Conservation (phyloP, 148 eudicot species). For the Camellia granthamiana region DNA sequence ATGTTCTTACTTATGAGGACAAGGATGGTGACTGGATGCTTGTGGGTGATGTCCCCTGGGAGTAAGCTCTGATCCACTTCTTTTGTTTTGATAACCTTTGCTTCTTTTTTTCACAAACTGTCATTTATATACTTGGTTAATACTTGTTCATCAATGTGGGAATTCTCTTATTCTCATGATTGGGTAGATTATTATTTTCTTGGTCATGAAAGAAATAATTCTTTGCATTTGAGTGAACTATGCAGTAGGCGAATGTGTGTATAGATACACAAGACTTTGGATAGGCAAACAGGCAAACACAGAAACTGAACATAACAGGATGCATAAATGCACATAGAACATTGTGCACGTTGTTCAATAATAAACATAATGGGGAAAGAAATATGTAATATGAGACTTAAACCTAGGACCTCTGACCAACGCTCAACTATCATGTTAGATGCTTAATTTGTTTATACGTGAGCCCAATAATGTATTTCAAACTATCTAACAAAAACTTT, state of each 20-base stretch:
- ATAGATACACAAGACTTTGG: background rate
- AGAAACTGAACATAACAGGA: background rate
- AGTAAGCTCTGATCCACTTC: slow-evolving; percentile 29
- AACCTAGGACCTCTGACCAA: background rate
- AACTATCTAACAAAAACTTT: background rate
- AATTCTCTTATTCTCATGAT: background rate
- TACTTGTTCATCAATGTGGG: background rate
- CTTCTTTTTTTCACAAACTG: background rate
- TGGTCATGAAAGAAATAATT: background rate
- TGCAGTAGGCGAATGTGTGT: background rate
- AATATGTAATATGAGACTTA: background rate
- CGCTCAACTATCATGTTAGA: background rate
- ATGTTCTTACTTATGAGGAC: slow-evolving; percentile 50
- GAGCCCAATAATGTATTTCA: background rate
- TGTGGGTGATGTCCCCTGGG: slow-evolving; percentile 52
- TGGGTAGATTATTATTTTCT: background rate
- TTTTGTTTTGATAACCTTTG: background rate
- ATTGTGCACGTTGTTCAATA: background rate
- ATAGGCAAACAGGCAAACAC: background rate
- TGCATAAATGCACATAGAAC: background rate
- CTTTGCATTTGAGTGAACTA: background rate
- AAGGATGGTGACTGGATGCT: slow-evolving; percentile 51
- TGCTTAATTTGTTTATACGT: background rate
- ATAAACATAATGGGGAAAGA: background rate
- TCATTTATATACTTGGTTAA: background rate